Percentiles rank a stretch among this genome's conserved stretches.
Evolutionary conservation across 495 filamentous ascomycete genomes (phyloP).

Genomic region (Tuber umbilicatum): DNA sequence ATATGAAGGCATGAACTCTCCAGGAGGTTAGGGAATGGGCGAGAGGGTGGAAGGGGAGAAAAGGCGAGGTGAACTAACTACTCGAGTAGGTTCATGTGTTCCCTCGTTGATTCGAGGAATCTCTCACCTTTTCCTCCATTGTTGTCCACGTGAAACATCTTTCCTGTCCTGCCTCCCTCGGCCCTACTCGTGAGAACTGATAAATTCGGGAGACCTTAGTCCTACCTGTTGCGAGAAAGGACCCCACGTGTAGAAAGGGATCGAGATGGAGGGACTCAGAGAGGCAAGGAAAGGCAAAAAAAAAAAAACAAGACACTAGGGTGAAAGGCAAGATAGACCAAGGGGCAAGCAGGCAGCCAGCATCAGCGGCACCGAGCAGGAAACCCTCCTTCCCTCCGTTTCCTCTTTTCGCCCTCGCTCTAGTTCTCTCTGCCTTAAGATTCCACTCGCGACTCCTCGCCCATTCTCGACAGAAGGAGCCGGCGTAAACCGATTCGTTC

Average conservation of each 20-base stretch:
- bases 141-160: neutral
- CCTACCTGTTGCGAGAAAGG: conserved; percentile 27
- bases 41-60: neutral
- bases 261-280: conserved; percentile 31
- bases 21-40: neutral
- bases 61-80: neutral
- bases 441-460: neutral
- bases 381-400: neutral
- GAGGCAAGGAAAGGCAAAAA: conserved; percentile 15
- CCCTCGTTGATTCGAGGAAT: neutral
- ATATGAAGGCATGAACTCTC: neutral
- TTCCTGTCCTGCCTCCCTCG: conserved; percentile 9
- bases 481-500: conserved; percentile 4
- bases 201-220: conserved; percentile 10
- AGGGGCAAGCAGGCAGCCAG: neutral
- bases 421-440: neutral
- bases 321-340: neutral
- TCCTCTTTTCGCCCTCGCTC: neutral
- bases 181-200: conserved; percentile 20
- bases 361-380: neutral
- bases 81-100: conserved; percentile 2
- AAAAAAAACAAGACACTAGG: neutral
- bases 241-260: conserved; percentile 11
- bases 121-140: neutral
- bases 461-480: neutral